Base-by-base conservation (phyloP, 1,284 basidiomycete genomes). In the Amylostereum chailletii region DNA sequence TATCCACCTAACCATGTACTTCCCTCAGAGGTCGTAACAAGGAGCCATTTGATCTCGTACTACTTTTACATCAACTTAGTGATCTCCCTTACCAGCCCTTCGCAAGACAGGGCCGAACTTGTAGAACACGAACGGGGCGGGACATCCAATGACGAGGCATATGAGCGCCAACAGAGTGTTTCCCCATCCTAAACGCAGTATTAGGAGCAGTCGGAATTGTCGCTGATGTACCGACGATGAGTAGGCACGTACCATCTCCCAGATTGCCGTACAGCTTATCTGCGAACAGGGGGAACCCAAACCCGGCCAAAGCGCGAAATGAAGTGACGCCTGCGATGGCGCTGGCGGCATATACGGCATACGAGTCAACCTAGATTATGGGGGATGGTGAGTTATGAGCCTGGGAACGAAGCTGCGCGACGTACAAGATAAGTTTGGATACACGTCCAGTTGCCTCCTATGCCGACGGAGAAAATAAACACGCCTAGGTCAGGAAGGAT, bases 81-180 rank as follows among this genome's bases (percentile, higher is more conserved):
- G 19, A 37, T n/a, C 36, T 8, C 36, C 36, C 36, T 37, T 37
- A 8, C 36, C 36, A 7, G 7, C n/a, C 36, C n/a, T n/a, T 37
- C 36, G 36, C 8, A 37, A n/a, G 7, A 37, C 36, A 37, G 64
- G 62, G 19, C 65, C 65, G 49, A 66, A 67, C 27, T 55, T 56
- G 48, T 66, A 66, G 50, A 67, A 66, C 8, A 67, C 51, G 47
- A 67, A 66, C 1, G 65, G 65, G 3, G 63, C 55, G 2, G 65
- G 64, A 47, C 36, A 37, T 7, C 64, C 65, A 41, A 67, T 62
- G 9, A 66, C 61, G 4, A 65, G 54, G 42, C 64, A 66, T 36
- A 66, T 57, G 26, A 67, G 55, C 5, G 63, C 62, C 26, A 65
- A 56, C 26, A 66, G 52, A 1, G 63, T 61, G 40, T 61, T 64